Conservation (phyloP, 495 filamentous ascomycete genomes). For the Trichoderma virens region DNA sequence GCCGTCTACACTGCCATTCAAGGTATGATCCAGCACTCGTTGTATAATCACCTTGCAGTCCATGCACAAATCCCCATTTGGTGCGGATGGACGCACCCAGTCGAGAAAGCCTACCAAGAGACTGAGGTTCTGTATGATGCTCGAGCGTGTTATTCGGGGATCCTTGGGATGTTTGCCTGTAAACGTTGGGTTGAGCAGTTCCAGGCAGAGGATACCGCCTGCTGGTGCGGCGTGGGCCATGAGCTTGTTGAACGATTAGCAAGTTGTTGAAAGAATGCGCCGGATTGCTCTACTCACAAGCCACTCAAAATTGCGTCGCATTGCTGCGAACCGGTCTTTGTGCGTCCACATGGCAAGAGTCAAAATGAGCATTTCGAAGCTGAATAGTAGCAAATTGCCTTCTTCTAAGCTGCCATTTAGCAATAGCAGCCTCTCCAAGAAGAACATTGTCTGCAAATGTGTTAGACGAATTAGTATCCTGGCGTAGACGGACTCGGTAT, state of each 20-base stretch:
- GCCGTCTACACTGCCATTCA: conserved; percentile 19
- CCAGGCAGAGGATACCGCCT: conserved; percentile 53
- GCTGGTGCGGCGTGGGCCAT: conserved; percentile 49
- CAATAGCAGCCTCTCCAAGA: conserved; percentile 48
- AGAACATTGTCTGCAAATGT: conserved; percentile 51
- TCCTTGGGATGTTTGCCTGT: conserved; percentile 31
- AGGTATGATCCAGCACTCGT: conserved; percentile 39
- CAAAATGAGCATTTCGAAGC: conserved; percentile 38
- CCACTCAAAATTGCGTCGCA: conserved; percentile 9
- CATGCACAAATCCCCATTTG: conserved; percentile 46
- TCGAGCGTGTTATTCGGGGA: conserved; percentile 43
- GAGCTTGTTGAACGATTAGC: conserved; percentile 15
- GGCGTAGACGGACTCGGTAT: conserved; percentile 16
- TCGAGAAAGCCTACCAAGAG: conserved; percentile 53
- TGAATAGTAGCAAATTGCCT: conserved; percentile 43
- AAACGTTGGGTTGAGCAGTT: conserved; percentile 30
- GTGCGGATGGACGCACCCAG: conserved; percentile 46
- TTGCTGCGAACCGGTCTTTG: conserved; percentile 31
- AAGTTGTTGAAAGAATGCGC: not conserved
- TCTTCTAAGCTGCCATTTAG: conserved; percentile 35
- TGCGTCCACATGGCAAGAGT: conserved; percentile 35
- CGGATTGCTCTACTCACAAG: not conserved
- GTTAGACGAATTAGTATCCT: conserved; percentile 39
- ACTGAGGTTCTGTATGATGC: conserved; percentile 56
- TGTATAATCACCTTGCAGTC: conserved; percentile 35